Conservation (phyloP, 1,139 yeast genomes). For the Saccharomyces hybrid region DNA sequence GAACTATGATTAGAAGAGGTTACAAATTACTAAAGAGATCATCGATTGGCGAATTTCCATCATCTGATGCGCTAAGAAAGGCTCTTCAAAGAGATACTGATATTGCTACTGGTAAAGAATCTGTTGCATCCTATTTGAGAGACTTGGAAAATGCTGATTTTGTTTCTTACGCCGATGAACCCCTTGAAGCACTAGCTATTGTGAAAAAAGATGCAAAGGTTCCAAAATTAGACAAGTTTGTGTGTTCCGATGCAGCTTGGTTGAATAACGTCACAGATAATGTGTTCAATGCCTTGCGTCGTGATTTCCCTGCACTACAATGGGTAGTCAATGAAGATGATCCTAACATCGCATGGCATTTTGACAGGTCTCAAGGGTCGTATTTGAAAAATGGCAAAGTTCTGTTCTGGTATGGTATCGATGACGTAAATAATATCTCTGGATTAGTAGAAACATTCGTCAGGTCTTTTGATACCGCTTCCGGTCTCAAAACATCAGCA, state of each 20-base stretch:
- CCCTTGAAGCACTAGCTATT: constrained; percentile 86
- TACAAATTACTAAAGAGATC: constrained; percentile 72
- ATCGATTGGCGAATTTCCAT: constrained; percentile 58
- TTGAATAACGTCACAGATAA: constrained; percentile 93
- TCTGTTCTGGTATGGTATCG: constrained; percentile 89
- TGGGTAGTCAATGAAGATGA: constrained; percentile 92
- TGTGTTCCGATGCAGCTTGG: constrained; percentile 91
- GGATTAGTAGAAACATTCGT: constrained; percentile 61
- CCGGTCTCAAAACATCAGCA: constrained; percentile 9
- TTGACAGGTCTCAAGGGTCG: constrained; percentile 89
- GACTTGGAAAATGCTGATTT: constrained; percentile 55
- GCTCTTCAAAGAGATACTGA: constrained; percentile 74
- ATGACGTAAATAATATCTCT: constrained; percentile 55
- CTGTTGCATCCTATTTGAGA: constrained; percentile 78
- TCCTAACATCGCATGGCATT: constrained; percentile 86
- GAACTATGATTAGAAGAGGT: constrained; percentile 95
- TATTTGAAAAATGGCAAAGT: constrained; percentile 83
- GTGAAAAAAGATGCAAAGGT: constrained; percentile 44
- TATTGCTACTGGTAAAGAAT: constrained; percentile 58
- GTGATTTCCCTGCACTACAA: constrained; percentile 64
- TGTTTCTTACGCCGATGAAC: constrained; percentile 90
- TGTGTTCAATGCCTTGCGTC: constrained; percentile 73
- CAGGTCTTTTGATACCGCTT: constrained; percentile 20
- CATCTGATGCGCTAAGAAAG: constrained; percentile 65
- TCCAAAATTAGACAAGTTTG: constrained; percentile 78